Evolutionary conservation across 352 stramenopile genomes (phyloP), one percentile per base, ranked within the genome.

Genomic region (Pythium diclinum): DNA sequence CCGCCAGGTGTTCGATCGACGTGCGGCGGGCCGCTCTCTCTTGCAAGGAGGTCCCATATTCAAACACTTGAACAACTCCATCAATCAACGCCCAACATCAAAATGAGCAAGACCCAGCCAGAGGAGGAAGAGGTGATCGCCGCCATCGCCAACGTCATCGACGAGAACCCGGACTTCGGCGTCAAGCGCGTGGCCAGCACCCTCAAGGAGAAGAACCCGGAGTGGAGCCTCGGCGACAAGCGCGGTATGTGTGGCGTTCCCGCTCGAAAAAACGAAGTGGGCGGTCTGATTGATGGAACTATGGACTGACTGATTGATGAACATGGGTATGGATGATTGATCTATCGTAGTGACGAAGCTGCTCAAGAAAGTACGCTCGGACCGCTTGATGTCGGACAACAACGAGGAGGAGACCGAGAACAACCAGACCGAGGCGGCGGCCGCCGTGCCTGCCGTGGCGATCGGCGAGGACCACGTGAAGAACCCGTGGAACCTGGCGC

Each of bases 141-240:
- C 6, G 71, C 75, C 46, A 88, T 92, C 74, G 55, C 81, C 60
- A 56, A 63, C 21, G 72, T 89, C 58, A 73, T 89, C 56, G 69
- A 73, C 21, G 48, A 76, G 62, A 89, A 90, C 67, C 79, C 82
- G 10, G 72, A 89, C 10, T 91, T 91, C 58, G 82, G 83, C 61
- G 72, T 78, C 66, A 91, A 91, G 78, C 81, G 82, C 59, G 77
- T 92, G 23, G 69, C 76, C 25, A 78, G 51, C 56, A 56, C 69
- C 54, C 51, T 92, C 73, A 92, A 90, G 72, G 71, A 77, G 61
- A 69, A 73, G 59, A 87, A 90, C 71, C 80, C 78, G 30, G 69
- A 87, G 63, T 92, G 82, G 84, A 72, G 76, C 36, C 70, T 92
- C 46, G 75, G 77, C 55, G 84, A 92, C 48, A 91, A 89, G 73